Percentiles rank a stretch among this genome's conserved stretches.
Evolutionary conservation across 73 alveolate genomes (phyloP).

Genomic region (Paramecium biaurelia): DNA sequence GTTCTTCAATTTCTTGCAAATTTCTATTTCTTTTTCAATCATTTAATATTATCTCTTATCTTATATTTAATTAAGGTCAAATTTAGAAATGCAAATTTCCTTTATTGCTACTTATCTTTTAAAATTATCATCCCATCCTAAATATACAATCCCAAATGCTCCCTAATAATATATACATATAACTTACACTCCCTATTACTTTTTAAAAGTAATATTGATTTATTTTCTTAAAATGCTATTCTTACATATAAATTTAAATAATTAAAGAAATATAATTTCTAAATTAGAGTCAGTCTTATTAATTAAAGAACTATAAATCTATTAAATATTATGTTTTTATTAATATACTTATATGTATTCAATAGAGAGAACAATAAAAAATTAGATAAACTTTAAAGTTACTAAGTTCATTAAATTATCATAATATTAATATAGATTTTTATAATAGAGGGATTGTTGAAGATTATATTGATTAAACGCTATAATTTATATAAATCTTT

Average conservation of each 20-base stretch:
- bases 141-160: background rate
- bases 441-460: background rate
- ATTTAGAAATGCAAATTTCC: background rate
- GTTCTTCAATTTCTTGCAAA: background rate
- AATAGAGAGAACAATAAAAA: too few relatives aligned
- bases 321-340: too few relatives aligned
- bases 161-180: background rate
- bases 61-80: background rate
- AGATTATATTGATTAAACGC: too few relatives aligned
- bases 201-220: background rate
- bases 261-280: background rate
- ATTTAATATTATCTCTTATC: background rate
- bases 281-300: background rate
- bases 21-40: background rate
- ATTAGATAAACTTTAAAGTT: too few relatives aligned
- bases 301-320: too few relatives aligned
- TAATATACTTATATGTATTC: too few relatives aligned
- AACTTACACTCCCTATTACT: background rate
- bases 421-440: too few relatives aligned
- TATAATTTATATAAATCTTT: background rate
- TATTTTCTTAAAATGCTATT: background rate
- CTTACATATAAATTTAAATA: background rate
- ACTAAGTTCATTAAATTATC: too few relatives aligned
- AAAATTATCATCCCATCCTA: background rate
- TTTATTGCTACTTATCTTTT: slow-evolving; percentile 23